phyloP scores from a whole-genome alignment of 305 asterid genomes.

The Fraxinus sp. region DNA sequence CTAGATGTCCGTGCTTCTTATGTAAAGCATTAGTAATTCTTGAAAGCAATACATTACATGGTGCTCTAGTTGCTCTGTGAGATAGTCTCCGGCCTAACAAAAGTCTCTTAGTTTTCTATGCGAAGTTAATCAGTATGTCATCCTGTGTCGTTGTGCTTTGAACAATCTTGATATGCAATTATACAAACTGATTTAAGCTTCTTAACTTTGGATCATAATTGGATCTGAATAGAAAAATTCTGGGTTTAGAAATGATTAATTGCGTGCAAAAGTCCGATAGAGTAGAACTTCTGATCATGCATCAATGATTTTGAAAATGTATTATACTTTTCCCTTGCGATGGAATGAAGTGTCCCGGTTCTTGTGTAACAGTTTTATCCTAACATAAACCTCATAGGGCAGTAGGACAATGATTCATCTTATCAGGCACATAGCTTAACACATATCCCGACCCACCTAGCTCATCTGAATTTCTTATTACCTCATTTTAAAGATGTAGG shows the following conservation, averaged over 20 bases:
- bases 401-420: neutral
- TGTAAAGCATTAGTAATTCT: slow-evolving; percentile 10
- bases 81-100: neutral
- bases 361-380: neutral
- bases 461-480: neutral
- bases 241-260: neutral
- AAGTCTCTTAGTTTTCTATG: neutral
- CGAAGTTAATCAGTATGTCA: neutral
- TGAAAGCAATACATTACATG: neutral
- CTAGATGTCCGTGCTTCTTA: slow-evolving; percentile 8
- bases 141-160: neutral
- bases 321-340: neutral
- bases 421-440: neutral
- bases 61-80: neutral
- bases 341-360: neutral
- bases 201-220: neutral
- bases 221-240: neutral
- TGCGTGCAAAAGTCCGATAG: neutral
- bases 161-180: neutral
- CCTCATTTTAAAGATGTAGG: neutral
- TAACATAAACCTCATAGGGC: neutral
- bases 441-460: neutral
- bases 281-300: neutral
- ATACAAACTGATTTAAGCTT: neutral
- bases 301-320: neutral